phyloP scores from a whole-genome alignment of 2,329 filamentous ascomycete species.

The Stemphylium vesicarium region DNA sequence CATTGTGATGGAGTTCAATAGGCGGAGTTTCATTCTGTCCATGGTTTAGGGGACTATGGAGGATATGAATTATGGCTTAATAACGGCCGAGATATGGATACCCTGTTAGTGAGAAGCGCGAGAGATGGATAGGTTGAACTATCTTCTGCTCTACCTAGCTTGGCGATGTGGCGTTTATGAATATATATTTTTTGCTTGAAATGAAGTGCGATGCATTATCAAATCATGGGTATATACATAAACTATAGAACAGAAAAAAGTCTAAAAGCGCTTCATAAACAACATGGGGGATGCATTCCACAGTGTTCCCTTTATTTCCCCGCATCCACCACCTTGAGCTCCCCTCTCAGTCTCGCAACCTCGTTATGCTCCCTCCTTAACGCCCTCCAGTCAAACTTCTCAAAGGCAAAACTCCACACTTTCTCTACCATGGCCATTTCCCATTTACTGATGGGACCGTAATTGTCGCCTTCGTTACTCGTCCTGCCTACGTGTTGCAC shows the following conservation, averaged over 20 bases:
- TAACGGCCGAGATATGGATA: conserved; percentile 37
- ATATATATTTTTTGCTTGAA: conserved; percentile 8
- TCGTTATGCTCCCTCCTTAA: conserved; percentile 40
- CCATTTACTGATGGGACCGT: conserved; percentile 34
- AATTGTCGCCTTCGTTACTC: conserved; percentile 46
- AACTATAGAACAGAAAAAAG: neutral
- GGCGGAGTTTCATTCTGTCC: conserved; percentile 7
- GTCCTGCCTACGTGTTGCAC: conserved; percentile 54
- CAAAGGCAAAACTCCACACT: conserved; percentile 52
- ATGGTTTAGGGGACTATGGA: conserved; percentile 5
- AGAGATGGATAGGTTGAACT: neutral
- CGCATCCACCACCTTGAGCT: neutral
- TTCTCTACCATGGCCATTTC: conserved; percentile 43
- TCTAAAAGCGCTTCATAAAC: neutral
- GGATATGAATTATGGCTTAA: conserved; percentile 26
- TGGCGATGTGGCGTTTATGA: conserved; percentile 4
- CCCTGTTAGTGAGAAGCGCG: conserved; percentile 23
- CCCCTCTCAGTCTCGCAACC: conserved; percentile 11
- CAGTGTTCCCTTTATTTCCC: neutral
- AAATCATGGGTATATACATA: conserved; percentile 1
- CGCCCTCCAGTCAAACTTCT: conserved; percentile 35
- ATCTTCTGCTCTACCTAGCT: conserved; percentile 1
- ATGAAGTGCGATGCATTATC: neutral
- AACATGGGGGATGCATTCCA: neutral
- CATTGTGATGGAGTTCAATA: conserved; percentile 14